phyloP scores from a whole-genome alignment of 495 filamentous ascomycete species.

The Apiosordaria backusii region DNA sequence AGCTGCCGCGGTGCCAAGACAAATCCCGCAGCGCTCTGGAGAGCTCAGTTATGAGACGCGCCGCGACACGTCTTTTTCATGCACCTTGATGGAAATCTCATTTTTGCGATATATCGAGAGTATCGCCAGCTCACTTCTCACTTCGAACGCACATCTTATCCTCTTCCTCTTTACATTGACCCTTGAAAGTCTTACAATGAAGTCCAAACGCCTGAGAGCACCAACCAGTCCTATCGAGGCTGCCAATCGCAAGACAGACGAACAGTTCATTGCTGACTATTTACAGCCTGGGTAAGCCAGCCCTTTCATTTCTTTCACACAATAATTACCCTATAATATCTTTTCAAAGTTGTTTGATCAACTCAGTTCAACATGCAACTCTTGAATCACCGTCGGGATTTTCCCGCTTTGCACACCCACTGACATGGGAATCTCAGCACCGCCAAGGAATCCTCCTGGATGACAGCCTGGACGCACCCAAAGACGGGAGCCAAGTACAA shows the following conservation, averaged over 20 bases:
- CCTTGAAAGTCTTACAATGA: slow-evolving; percentile 13
- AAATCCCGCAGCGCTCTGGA: background rate
- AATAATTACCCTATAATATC: background rate
- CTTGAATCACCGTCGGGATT: background rate
- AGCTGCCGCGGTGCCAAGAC: background rate
- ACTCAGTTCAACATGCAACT: background rate
- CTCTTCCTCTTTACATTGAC: background rate
- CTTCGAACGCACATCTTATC: background rate
- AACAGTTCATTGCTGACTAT: slow-evolving; percentile 44
- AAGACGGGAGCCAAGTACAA: slow-evolving; percentile 36
- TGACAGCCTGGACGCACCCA: slow-evolving; percentile 43
- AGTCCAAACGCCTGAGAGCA: slow-evolving; percentile 31
- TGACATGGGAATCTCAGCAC: background rate
- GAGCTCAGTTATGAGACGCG: background rate
- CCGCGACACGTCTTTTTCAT: background rate
- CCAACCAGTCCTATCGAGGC: slow-evolving; percentile 40
- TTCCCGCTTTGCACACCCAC: background rate
- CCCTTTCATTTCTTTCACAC: background rate
- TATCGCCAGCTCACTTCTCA: background rate
- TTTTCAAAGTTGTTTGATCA: background rate
- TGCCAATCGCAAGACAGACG: slow-evolving; percentile 44
- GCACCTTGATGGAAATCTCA: background rate
- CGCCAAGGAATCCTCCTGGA: slow-evolving; percentile 33
- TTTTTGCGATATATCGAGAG: background rate
- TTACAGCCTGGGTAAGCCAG: slow-evolving; percentile 38